Evolutionary conservation across 352 stramenopile genomes (phyloP), one percentile per base, ranked within the genome.

Genomic region (Globisporangium recalcitrans): DNA sequence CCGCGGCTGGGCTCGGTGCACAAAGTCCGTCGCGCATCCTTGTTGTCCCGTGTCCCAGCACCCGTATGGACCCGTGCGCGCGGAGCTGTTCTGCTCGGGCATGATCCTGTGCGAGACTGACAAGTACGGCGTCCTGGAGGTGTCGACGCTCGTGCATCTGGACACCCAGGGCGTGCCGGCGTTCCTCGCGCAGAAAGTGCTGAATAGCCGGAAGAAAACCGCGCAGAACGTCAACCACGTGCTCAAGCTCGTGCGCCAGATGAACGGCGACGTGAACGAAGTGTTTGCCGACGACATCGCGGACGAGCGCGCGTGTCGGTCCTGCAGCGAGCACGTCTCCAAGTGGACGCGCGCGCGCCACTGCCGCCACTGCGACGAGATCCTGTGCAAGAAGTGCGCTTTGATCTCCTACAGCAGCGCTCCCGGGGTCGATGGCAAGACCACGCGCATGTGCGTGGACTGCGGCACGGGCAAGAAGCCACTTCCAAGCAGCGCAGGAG

Each of bases 81-180:
- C 75, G 27, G 67, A 81, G 61, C 68, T 88, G 55, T 72, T 78
- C 31, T 70, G 78, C 24, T 88, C 75, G 19, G 81, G 81, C 26
- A 74, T 76, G 60, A 81, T 90, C 57, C 61, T 88, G 26, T 73
- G 75, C 34, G 81, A 90, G 67, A 90, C 80, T 10, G 73, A 77
- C 48, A 71, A 60, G 52, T 64, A 73, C 9, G 80, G 82, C 29
- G 69, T 84, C 22, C 67, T 90, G 44, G 78, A 90, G 42, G 71
- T 80, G 58, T 67, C 84, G 36, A 81, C 68, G 44, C 80, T 88
- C 29, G 63, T 87, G 26, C 76, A 90, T 49, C 55, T 82, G 10
- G 78, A 90, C 62, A 68, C 73, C 10, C 69, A 71, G 26, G 73
- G 72, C 16, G 62, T 74, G 19, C 70, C 76, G 6, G 71, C 69